These are phyloP conservation scores for Wallacemonas collosoma DNA, from an alignment of 208 protist genomes.

Conservation along the genomic window DNA sequence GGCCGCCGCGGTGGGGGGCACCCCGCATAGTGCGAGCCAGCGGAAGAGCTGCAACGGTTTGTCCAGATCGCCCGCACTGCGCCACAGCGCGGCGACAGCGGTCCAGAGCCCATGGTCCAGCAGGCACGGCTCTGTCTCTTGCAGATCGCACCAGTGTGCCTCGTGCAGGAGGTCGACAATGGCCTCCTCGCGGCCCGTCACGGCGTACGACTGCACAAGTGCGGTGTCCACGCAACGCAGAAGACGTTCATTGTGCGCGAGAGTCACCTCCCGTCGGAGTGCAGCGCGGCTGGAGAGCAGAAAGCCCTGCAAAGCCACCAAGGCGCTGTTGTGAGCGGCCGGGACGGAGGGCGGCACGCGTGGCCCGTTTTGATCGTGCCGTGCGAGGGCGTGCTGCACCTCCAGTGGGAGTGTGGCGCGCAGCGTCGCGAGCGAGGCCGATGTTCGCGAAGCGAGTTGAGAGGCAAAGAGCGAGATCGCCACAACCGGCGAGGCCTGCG, in stretches of 20 bases:
- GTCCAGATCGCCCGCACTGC: conserved; percentile 22
- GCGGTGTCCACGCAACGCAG: conserved; percentile 46
- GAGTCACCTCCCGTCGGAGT: conserved; percentile 7
- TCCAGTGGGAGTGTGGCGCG: conserved; percentile 25
- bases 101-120: conserved; percentile 53
- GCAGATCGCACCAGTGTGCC: conserved; percentile 37
- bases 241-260: conserved; percentile 15
- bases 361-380: not conserved
- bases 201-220: conserved; percentile 40
- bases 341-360: not conserved
- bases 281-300: conserved; percentile 22
- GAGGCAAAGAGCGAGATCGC: conserved; percentile 46
- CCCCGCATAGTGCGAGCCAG: conserved; percentile 11
- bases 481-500: conserved; percentile 45
- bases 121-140: conserved; percentile 39
- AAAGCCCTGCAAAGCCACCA: conserved; percentile 28
- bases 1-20: not conserved
- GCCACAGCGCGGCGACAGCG: conserved; percentile 40
- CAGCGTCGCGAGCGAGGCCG: conserved; percentile 19
- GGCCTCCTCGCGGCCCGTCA: conserved; percentile 39
- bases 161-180: conserved; percentile 50
- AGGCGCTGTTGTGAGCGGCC: conserved; percentile 3
- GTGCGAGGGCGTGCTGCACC: conserved; percentile 7
- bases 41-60: conserved; percentile 26
- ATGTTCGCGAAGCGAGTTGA: not conserved